Evolutionary conservation across 768 basidiomycete genomes (phyloP).

Genomic region (Psilocybe subaeruginosa): DNA sequence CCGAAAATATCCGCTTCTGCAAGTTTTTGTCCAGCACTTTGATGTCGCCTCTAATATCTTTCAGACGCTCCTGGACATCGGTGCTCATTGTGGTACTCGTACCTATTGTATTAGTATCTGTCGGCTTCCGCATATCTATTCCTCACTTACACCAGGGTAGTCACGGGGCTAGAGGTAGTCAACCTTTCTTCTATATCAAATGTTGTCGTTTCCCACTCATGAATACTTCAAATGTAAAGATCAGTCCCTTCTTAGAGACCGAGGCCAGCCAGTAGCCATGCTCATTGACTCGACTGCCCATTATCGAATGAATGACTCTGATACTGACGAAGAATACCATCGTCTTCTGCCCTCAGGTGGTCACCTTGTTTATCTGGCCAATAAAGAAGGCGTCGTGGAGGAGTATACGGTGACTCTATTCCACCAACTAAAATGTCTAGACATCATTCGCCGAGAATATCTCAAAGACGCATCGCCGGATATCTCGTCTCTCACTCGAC

Average conservation of each 20-base stretch:
- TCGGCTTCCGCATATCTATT: too few species aligned
- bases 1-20: too few species aligned
- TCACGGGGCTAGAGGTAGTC: too few species aligned
- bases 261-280: neutral
- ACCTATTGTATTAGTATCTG: too few species aligned
- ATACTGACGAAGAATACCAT: neutral
- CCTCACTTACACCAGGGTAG: too few species aligned
- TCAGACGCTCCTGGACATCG: too few species aligned
- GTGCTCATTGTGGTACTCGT: too few species aligned
- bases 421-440: conserved; percentile 11
- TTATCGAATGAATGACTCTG: neutral
- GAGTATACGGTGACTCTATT: conserved; percentile 7
- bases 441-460: neutral
- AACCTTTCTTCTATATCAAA: too few species aligned
- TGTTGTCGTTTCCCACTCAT: too few species aligned
- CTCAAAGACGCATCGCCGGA: neutral
- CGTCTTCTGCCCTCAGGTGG: conserved; percentile 1
- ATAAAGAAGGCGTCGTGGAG: neutral
- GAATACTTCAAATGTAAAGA: neutral
- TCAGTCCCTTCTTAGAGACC: neutral
- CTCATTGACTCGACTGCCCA: neutral
- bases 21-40: too few species aligned
- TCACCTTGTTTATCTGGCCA: neutral
- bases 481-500: neutral
- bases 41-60: too few species aligned